Conservation (phyloP, 352 stramenopile species). For the Pythium dissotocum region DNA sequence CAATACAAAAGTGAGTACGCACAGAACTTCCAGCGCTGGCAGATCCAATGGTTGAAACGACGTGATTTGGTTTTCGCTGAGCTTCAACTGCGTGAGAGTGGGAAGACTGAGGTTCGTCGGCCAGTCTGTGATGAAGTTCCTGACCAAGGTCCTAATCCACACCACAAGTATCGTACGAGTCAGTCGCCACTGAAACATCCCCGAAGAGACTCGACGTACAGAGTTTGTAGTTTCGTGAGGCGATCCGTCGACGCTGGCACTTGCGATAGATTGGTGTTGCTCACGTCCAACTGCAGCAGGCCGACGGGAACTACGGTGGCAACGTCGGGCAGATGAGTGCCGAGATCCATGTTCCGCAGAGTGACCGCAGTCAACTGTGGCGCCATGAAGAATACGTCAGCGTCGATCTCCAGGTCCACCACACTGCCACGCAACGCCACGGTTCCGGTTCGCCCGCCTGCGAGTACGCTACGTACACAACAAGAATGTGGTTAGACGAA, state of each 20-base stretch:
- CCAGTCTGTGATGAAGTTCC: slow-evolving; percentile 5
- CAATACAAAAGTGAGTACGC: neutral
- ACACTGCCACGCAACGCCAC: neutral
- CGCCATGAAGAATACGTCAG: neutral
- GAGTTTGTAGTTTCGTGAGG: slow-evolving; percentile 1
- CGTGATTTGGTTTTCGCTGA: slow-evolving; percentile 7
- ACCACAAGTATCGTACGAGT: neutral
- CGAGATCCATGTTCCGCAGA: slow-evolving; percentile 20
- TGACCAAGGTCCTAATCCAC: neutral
- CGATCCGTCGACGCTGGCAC: neutral
- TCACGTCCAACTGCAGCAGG: neutral
- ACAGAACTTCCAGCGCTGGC: slow-evolving; percentile 11
- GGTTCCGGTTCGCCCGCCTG: slow-evolving; percentile 4
- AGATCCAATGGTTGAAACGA: neutral
- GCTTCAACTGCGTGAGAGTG: neutral
- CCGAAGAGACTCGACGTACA: slow-evolving; percentile 6
- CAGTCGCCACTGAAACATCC: neutral
- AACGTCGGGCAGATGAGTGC: neutral
- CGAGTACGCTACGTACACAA: slow-evolving; percentile 10
- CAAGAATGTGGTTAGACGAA: neutral
- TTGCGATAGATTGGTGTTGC: slow-evolving; percentile 17
- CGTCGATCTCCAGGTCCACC: slow-evolving; percentile 13
- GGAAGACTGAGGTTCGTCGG: neutral
- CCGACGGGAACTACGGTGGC: slow-evolving; percentile 1
- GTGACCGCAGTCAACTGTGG: slow-evolving; percentile 7